These are phyloP conservation scores for Buddleja alternifolia DNA, from an alignment of 257 asterid genomes.

Conservation along the genomic window DNA sequence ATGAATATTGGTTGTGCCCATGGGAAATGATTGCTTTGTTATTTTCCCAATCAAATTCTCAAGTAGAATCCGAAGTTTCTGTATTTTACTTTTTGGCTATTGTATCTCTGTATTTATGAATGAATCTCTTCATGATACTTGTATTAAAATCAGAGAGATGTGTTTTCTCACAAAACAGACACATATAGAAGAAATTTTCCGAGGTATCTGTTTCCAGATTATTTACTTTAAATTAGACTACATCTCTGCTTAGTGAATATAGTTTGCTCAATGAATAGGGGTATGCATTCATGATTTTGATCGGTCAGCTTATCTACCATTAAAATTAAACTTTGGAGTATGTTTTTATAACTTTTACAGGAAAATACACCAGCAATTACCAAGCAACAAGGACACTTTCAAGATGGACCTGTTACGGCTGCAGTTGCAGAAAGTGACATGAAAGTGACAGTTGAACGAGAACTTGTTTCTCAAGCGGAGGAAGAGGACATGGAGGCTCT, in stretches of 20 bases:
- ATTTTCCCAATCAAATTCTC: constrained; percentile 17
- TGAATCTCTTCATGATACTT: constrained; percentile 22
- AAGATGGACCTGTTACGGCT: constrained; percentile 60
- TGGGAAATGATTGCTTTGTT: constrained; percentile 6
- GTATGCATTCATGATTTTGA: background rate
- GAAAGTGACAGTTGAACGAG: constrained; percentile 95
- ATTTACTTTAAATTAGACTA: constrained; percentile 11
- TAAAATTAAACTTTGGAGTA: constrained; percentile 6
- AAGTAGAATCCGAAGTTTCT: constrained; percentile 1
- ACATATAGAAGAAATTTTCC: background rate
- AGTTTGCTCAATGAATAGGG: background rate
- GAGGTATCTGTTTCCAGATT: constrained; percentile 9
- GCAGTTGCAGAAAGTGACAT: constrained; percentile 60
- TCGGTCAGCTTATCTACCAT: background rate
- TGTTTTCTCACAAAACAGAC: background rate
- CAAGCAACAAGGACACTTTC: constrained; percentile 57
- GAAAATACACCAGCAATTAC: constrained; percentile 68
- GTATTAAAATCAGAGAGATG: constrained; percentile 8
- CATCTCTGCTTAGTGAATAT: background rate
- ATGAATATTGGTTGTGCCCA: background rate
- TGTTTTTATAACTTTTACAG: constrained; percentile 42
- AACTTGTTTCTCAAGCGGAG: constrained; percentile 94
- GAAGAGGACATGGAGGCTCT: constrained; percentile 99
- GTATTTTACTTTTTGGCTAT: background rate
- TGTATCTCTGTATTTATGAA: background rate